These are phyloP conservation scores for Solanum lycopersicoides DNA, from an alignment of 257 asterid genomes.

Conservation along the genomic window DNA sequence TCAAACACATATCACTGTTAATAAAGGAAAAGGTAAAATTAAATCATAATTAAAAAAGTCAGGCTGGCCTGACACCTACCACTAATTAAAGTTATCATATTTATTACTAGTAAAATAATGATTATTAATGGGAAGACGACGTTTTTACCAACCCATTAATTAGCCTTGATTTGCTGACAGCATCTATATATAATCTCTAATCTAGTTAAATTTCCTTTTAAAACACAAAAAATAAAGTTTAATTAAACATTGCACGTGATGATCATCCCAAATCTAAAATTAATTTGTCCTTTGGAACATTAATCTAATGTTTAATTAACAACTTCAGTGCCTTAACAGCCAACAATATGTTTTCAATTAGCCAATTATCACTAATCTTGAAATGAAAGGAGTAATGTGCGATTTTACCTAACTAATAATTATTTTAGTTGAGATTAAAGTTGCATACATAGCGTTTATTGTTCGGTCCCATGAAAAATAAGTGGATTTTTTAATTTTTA, in stretches of 20 bases:
- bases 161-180: slow-evolving; percentile 2
- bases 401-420: neutral
- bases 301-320: neutral
- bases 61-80: neutral
- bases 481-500: neutral
- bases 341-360: neutral
- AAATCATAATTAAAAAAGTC: neutral
- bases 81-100: neutral
- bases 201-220: neutral
- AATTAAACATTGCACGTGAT: neutral
- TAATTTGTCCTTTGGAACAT: neutral
- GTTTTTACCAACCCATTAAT: slow-evolving; percentile 1
- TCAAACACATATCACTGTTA: neutral
- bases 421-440: neutral
- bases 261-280: neutral
- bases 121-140: neutral
- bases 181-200: neutral
- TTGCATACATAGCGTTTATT: neutral
- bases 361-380: neutral
- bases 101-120: neutral
- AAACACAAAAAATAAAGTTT: neutral
- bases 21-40: neutral
- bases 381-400: neutral
- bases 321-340: neutral
- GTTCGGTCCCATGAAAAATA: neutral